Conservation (phyloP, 1,284 basidiomycete genomes). For the Puccinia novopanici region DNA sequence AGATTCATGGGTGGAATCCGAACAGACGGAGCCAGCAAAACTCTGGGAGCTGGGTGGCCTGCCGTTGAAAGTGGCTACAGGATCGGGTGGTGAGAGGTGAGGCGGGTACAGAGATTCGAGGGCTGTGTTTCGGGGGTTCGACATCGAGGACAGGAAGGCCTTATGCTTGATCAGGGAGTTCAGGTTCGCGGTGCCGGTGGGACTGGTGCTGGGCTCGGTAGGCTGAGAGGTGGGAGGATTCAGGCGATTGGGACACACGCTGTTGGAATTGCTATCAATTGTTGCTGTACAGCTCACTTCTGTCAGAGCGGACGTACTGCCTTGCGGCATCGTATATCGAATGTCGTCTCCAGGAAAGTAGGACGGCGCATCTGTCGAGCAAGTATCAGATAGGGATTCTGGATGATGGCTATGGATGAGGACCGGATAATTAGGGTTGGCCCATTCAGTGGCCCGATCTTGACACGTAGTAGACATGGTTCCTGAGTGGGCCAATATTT, state of each 20-base stretch:
- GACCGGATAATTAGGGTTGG: neutral
- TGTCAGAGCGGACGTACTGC: conserved; percentile 18
- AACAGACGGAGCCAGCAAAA: conserved; percentile 1
- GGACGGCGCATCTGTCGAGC: conserved; percentile 19
- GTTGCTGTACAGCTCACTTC: conserved; percentile 33
- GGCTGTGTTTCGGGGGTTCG: neutral
- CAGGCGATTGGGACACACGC: conserved; percentile 10
- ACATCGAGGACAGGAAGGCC: conserved; percentile 22
- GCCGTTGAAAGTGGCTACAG: neutral
- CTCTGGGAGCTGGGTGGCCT: conserved; percentile 12
- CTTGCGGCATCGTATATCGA: conserved; percentile 15
- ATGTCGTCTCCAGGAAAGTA: conserved; percentile 32
- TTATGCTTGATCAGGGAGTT: conserved; percentile 29
- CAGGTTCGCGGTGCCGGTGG: conserved; percentile 1
- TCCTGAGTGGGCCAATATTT: conserved; percentile 21
- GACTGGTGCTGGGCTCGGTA: neutral
- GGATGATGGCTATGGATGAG: neutral
- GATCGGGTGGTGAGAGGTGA: conserved; percentile 16
- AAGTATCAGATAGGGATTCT: conserved; percentile 24
- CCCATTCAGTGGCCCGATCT: neutral
- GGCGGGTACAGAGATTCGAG: neutral
- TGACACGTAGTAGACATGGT: neutral
- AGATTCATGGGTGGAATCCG: conserved; percentile 25
- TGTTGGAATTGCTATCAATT: conserved; percentile 22
- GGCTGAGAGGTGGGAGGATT: neutral